phyloP scores from a whole-genome alignment of 257 asterid genomes.

The Voacanga thouarsii region DNA sequence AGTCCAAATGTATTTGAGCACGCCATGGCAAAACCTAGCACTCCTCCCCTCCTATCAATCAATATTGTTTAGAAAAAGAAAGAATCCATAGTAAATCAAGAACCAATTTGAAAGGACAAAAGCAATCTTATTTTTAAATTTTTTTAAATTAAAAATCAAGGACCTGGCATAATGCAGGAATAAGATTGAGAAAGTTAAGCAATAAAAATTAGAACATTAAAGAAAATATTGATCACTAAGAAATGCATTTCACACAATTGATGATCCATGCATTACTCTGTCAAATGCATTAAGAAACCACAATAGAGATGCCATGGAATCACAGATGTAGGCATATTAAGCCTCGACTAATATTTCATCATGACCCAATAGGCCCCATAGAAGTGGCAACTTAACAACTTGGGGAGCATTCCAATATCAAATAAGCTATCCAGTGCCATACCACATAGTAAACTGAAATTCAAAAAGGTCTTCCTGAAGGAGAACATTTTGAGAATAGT shows the following conservation, averaged over 20 bases:
- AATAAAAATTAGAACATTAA: not conserved
- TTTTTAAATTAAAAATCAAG: not conserved
- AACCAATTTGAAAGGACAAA: not conserved
- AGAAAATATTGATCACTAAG: not conserved
- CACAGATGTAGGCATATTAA: not conserved
- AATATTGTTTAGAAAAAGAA: conserved; percentile 22
- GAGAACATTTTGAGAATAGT: not conserved
- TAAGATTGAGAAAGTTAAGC: not conserved
- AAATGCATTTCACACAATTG: not conserved
- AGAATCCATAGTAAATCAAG: not conserved
- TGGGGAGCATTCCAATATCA: not conserved
- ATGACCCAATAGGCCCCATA: not conserved
- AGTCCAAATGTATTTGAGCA: conserved; percentile 99
- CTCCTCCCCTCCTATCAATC: conserved; percentile 58
- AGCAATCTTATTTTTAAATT: not conserved
- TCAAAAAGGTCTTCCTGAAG: not conserved
- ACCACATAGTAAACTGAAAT: not conserved
- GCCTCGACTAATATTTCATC: not conserved
- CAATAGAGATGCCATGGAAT: not conserved
- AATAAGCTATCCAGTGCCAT: not conserved
- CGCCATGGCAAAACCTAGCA: conserved; percentile 94
- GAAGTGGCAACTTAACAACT: not conserved
- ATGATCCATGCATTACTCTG: not conserved
- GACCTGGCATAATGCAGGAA: too few relatives aligned
- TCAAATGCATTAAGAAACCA: not conserved